phyloP scores from a whole-genome alignment of 805 yeast genomes.

The Kuraishia floccosa region DNA sequence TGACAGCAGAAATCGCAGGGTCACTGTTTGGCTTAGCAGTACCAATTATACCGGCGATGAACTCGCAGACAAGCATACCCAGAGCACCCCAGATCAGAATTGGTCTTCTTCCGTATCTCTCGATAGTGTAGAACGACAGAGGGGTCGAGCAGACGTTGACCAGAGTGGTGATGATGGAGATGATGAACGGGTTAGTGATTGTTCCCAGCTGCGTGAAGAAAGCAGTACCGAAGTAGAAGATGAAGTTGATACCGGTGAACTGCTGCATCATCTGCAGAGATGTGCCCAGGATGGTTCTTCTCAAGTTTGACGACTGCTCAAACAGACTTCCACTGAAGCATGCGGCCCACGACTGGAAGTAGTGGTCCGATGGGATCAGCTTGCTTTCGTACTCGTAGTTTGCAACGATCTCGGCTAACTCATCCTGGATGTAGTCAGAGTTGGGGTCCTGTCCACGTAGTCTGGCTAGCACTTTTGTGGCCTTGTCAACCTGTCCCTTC shows the following conservation, averaged over 20 bases:
- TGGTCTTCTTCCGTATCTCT: slow-evolving; percentile 47
- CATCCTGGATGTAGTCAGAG: slow-evolving; percentile 34
- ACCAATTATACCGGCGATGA: slow-evolving; percentile 40
- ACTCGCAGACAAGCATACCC: slow-evolving; percentile 41
- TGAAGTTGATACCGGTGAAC: slow-evolving; percentile 67
- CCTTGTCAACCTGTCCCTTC: slow-evolving; percentile 43
- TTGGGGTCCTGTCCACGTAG: slow-evolving; percentile 41
- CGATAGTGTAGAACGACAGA: slow-evolving; percentile 44
- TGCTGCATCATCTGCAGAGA: slow-evolving; percentile 49
- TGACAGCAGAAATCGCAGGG: slow-evolving; percentile 19
- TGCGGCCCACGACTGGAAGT: slow-evolving; percentile 26
- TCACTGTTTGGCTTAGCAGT: slow-evolving; percentile 14
- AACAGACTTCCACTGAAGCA: slow-evolving; percentile 31
- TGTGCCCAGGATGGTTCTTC: slow-evolving; percentile 31
- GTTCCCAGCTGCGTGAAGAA: slow-evolving; percentile 46
- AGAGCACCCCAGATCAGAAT: slow-evolving; percentile 36
- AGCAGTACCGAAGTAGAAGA: slow-evolving; percentile 65
- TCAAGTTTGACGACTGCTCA: slow-evolving; percentile 23
- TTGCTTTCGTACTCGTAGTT: slow-evolving; percentile 33
- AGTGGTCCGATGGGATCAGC: slow-evolving; percentile 19
- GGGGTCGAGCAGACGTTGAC: slow-evolving; percentile 43
- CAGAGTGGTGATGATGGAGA: slow-evolving; percentile 39
- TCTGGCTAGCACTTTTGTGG: slow-evolving; percentile 40
- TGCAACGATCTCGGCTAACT: slow-evolving; percentile 38
- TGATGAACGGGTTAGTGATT: slow-evolving; percentile 33